Conservation (phyloP, 2,329 filamentous ascomycete genomes). For the Chaetoscypha palmicola region DNA sequence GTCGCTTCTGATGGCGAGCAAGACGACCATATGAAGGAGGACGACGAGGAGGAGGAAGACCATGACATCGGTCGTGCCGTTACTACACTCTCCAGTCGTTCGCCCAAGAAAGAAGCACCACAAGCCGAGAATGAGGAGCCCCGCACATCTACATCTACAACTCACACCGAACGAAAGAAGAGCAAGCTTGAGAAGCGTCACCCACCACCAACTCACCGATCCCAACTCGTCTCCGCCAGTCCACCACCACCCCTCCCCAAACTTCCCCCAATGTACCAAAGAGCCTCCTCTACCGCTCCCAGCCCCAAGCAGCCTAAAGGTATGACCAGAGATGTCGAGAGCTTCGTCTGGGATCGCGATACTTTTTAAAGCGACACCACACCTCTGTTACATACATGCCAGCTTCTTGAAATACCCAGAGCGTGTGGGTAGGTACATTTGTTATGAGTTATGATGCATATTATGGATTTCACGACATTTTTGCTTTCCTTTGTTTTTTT, state of each 20-base stretch:
- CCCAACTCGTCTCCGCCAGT: background rate
- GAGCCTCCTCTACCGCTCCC: too few relatives aligned
- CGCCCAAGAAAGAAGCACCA: background rate
- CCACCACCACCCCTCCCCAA: background rate
- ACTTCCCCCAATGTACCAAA: background rate
- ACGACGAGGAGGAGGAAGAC: constrained; percentile 8
- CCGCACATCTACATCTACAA: too few relatives aligned
- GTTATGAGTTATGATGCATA: background rate
- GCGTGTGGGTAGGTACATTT: background rate
- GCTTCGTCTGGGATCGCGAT: constrained; percentile 33
- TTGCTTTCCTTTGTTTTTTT: background rate
- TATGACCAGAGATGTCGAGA: constrained; percentile 14
- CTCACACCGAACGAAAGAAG: constrained; percentile 2
- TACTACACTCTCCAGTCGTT: background rate
- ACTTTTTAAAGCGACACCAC: too few relatives aligned
- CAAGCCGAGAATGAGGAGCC: constrained; percentile 1
- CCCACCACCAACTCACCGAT: background rate
- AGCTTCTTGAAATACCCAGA: background rate
- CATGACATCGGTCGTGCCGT: constrained; percentile 17
- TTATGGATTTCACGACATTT: background rate
- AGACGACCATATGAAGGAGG: too few relatives aligned
- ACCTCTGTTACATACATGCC: too few relatives aligned
- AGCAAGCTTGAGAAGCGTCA: constrained; percentile 1
- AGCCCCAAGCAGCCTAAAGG: too few relatives aligned
- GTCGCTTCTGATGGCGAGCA: constrained; percentile 13